Conservation (phyloP, 805 yeast species). For the Lachancea nothofagi region DNA sequence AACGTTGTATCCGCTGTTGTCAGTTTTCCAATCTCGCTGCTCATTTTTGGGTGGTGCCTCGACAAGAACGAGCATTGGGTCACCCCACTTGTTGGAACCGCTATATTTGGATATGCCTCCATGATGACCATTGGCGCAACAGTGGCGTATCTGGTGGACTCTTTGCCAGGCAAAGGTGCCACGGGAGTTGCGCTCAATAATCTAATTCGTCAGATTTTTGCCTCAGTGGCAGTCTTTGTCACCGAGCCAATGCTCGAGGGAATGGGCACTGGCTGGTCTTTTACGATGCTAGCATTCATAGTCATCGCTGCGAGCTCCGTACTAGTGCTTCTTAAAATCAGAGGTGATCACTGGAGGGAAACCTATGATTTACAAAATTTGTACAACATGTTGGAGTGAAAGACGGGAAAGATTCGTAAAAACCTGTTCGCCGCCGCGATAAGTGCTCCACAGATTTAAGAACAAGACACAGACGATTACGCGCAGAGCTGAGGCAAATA, state of each 20-base stretch:
- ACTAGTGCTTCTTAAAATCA: constrained; percentile 44
- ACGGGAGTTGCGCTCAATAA: constrained; percentile 84
- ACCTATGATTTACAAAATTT: constrained; percentile 51
- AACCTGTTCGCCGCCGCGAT: not conserved
- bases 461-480: no score
- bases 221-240: constrained; percentile 70
- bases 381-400: constrained; percentile 41
- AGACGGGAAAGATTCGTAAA: not conserved
- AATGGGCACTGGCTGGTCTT: constrained; percentile 66
- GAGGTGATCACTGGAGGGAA: constrained; percentile 60
- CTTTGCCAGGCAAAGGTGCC: constrained; percentile 82
- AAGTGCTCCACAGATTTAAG: no score
- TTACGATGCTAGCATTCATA: constrained; percentile 59
- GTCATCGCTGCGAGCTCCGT: constrained; percentile 40
- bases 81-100: constrained; percentile 74
- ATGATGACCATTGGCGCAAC: constrained; percentile 82
- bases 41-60: constrained; percentile 81
- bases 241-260: constrained; percentile 65
- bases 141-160: constrained; percentile 74
- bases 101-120: constrained; percentile 73
- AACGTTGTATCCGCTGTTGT: constrained; percentile 63
- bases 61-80: constrained; percentile 66
- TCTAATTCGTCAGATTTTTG: constrained; percentile 63
- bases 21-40: constrained; percentile 55
- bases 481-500: no score